Evolutionary conservation across 495 filamentous ascomycete genomes (phyloP), one percentile per base, ranked within the genome.

Genomic region (Xylaria nigripes): DNA sequence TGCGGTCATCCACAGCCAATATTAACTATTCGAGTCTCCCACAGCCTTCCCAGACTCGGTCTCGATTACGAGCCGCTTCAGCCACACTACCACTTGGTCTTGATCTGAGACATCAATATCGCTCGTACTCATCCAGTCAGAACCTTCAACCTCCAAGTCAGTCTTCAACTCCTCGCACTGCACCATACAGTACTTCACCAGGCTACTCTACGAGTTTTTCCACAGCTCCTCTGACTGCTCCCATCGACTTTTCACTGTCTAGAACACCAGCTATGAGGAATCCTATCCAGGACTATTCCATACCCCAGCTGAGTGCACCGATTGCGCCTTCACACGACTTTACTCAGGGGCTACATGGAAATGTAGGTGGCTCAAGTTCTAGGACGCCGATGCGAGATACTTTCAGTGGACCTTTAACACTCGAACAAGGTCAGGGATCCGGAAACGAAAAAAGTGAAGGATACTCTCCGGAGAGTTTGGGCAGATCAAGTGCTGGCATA

Each of bases 281-380:
- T 8, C 60, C 68, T n/a, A 64, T 69, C 16, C 66, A 64, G 12
- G 76, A 81, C 50, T 79, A 78, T 62, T 73, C 72, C 12, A 78
- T 79, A 60, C 74, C 76, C 4, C 76, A 79, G 59, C 70, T 81
- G 69, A 77, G 74, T 61, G 76, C 76, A 3, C 77, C 77, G 13
- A 79, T 81, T 60, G 72, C 73, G 6, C 73, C 76, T 29, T 70
- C 76, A 1, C 71, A 71, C 48, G 76, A 81, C 41, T 81, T 79
- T 52, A 71, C 68, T 9, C 72, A 75, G 61, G 72, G 72, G n/a
- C 66, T 76, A 48, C 73, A 76, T 27, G 64, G 71, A n/a, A 72
- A 66, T 58, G 72, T 76, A 7, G 64, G 53, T 48, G 29, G 46
- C 27, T 64, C 68, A n/a, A 68, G 62, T 68, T 56, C 69, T 15